These are phyloP conservation scores for Tylopilus sp. DNA, from an alignment of 1,284 basidiomycete species.

Conservation along the genomic window DNA sequence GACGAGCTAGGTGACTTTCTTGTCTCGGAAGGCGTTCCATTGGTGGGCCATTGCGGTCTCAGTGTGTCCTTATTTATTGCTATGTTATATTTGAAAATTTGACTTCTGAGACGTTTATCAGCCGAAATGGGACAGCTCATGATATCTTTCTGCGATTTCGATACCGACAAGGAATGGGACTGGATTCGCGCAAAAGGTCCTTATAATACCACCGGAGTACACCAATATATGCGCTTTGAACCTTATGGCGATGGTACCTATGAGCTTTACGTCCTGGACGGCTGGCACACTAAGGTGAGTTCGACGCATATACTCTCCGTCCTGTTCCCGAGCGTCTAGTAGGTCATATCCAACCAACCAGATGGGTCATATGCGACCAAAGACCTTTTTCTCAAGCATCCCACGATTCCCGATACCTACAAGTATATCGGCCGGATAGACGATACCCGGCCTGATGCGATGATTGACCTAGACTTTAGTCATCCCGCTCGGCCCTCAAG, in stretches of 20 bases:
- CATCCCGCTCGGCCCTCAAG: too few relatives aligned
- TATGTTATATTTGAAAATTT: not conserved
- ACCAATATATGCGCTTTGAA: conserved; percentile 57
- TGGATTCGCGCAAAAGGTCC: conserved; percentile 56
- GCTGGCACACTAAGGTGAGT: conserved; percentile 64
- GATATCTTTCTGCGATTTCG: conserved; percentile 63
- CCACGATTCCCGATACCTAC: conserved; percentile 53
- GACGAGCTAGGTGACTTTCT: conserved; percentile 68
- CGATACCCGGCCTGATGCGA: conserved; percentile 51
- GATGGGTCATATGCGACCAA: conserved; percentile 71
- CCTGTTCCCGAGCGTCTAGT: not conserved
- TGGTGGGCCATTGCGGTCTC: conserved; percentile 68
- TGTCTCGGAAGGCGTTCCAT: conserved; percentile 60
- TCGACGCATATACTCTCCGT: not conserved
- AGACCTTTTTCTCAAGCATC: conserved; percentile 65
- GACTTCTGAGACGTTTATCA: conserved; percentile 3
- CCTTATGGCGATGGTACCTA: conserved; percentile 56
- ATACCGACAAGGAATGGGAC: conserved; percentile 69
- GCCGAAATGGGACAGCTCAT: conserved; percentile 56
- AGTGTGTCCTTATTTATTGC: conserved; percentile 26
- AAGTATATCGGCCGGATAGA: conserved; percentile 71
- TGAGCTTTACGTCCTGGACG: conserved; percentile 66
- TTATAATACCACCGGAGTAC: conserved; percentile 37
- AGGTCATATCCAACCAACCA: conserved; percentile 61
- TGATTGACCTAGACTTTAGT: too few relatives aligned